These are phyloP conservation scores for Tuber umbilicatum DNA, from an alignment of 495 filamentous ascomycete genomes.

Conservation along the genomic window DNA sequence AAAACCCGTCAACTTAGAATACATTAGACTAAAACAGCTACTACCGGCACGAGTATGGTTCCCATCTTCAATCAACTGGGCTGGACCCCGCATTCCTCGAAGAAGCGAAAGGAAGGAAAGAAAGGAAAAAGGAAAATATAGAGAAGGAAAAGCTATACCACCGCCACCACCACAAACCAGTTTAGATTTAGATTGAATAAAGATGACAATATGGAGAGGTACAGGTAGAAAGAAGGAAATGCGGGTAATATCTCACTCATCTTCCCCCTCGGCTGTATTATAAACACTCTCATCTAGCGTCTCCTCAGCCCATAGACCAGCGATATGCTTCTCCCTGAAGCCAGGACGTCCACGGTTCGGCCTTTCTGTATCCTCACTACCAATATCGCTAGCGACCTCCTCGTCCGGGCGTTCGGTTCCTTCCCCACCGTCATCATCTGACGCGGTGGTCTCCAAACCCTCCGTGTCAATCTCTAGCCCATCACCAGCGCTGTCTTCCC, in stretches of 20 bases:
- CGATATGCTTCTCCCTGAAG: constrained; percentile 9
- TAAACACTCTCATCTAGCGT: constrained; percentile 33
- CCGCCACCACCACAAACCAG: neutral
- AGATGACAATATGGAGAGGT: neutral
- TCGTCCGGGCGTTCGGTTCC: constrained; percentile 16
- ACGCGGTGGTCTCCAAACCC: constrained; percentile 6
- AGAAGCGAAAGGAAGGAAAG: neutral
- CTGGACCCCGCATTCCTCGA: neutral
- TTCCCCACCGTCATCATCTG: constrained; percentile 19
- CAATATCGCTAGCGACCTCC: constrained; percentile 13
- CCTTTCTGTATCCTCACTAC: constrained; percentile 23
- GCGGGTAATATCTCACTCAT: neutral
- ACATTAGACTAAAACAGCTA: neutral
- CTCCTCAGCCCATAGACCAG: constrained; percentile 29
- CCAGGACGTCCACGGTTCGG: constrained; percentile 11
- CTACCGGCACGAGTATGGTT: neutral
- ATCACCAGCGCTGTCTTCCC: constrained; percentile 14
- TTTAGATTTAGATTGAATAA: neutral
- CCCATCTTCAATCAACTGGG: neutral
- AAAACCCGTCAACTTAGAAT: neutral
- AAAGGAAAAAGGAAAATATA: neutral
- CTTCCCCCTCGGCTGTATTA: constrained; percentile 37
- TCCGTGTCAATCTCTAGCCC: constrained; percentile 14
- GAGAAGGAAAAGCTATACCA: neutral
- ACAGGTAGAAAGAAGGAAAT: neutral